These are phyloP conservation scores for Lanmaoa rubissima DNA, from an alignment of 768 basidiomycete species.

Conservation along the genomic window DNA sequence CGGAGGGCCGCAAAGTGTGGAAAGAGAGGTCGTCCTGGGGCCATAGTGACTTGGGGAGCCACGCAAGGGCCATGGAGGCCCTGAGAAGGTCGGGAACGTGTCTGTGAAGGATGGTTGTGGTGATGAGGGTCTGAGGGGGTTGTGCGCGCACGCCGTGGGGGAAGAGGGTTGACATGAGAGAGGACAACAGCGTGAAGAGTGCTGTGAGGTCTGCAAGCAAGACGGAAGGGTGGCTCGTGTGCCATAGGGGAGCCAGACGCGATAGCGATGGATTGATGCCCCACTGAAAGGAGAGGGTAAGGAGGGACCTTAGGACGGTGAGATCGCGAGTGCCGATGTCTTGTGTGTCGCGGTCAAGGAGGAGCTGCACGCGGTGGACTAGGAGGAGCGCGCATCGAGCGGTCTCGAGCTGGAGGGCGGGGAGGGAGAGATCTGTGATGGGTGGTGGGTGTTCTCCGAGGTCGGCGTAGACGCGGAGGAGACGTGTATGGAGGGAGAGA, in stretches of 20 bases:
- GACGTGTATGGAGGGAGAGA: neutral
- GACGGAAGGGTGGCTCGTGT: constrained; percentile 28
- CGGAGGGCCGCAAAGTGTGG: constrained; percentile 48
- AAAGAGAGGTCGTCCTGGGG: constrained; percentile 38
- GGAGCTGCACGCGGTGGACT: constrained; percentile 45
- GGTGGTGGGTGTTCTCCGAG: constrained; percentile 12
- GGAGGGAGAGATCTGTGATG: constrained; percentile 24
- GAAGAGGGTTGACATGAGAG: constrained; percentile 52
- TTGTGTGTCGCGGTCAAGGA: constrained; percentile 32
- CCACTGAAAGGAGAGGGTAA: constrained; percentile 74
- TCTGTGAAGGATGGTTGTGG: constrained; percentile 53
- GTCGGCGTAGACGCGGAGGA: constrained; percentile 17
- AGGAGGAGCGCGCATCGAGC: constrained; percentile 54
- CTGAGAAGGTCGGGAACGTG: constrained; percentile 59
- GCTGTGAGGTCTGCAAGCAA: constrained; percentile 41
- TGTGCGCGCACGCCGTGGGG: constrained; percentile 47
- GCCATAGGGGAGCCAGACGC: constrained; percentile 42
- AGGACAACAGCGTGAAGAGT: constrained; percentile 43
- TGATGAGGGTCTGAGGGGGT: constrained; percentile 57
- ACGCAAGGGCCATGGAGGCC: constrained; percentile 64
- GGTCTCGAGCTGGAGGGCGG: constrained; percentile 50
- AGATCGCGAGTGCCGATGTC: constrained; percentile 67
- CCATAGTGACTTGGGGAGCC: constrained; percentile 59
- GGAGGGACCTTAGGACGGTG: constrained; percentile 55
- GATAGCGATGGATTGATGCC: constrained; percentile 54